These are phyloP conservation scores for Sapria himalayana DNA, from an alignment of 345 rosid genomes.

Conservation along the genomic window DNA sequence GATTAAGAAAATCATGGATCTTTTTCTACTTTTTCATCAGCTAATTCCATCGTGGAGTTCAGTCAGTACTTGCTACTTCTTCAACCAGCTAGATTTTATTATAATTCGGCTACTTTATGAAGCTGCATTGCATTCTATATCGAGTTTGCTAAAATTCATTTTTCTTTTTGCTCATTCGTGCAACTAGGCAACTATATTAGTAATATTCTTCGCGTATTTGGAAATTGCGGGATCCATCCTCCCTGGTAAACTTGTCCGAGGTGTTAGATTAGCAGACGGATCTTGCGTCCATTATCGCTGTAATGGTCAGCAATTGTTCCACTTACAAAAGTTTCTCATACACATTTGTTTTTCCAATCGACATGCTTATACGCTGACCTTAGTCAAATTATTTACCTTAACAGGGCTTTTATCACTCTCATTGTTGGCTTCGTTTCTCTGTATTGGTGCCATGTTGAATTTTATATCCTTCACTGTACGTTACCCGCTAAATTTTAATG, in stretches of 20 bases:
- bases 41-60: slow-evolving; percentile 39
- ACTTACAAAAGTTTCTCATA: neutral
- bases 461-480: slow-evolving; percentile 41
- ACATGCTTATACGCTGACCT: no score
- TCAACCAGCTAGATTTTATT: neutral
- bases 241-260: slow-evolving; percentile 53
- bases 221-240: slow-evolving; percentile 38
- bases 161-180: neutral
- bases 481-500: neutral
- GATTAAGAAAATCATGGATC: no score
- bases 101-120: neutral
- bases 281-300: slow-evolving; percentile 53
- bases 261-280: slow-evolving; percentile 41
- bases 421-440: slow-evolving; percentile 36
- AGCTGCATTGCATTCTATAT: neutral
- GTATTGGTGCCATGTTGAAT: slow-evolving; percentile 30
- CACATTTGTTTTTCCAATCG: neutral
- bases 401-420: slow-evolving; percentile 40
- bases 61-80: slow-evolving; percentile 15
- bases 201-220: slow-evolving; percentile 38
- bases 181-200: slow-evolving; percentile 26
- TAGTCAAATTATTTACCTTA: neutral
- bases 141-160: neutral
- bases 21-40: slow-evolving; percentile 15
- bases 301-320: slow-evolving; percentile 25